phyloP scores from a whole-genome alignment of 2,329 filamentous ascomycete species.

The Byssothecium circinans region DNA sequence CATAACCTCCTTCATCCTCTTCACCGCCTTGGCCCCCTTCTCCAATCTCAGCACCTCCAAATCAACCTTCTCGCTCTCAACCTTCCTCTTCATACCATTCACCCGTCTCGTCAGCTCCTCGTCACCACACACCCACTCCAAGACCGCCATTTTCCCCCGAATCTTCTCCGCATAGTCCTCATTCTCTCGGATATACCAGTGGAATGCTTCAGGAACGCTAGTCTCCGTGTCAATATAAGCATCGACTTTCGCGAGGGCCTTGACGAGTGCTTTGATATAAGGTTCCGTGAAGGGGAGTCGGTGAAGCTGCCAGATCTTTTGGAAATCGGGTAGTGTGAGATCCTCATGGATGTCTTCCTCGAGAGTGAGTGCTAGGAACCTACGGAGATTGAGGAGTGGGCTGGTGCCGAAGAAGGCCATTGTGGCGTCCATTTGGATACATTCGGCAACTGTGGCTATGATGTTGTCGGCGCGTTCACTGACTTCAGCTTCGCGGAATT shows the following conservation, averaged over 20 bases:
- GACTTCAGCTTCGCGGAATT: slow-evolving; percentile 9
- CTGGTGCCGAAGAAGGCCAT: slow-evolving; percentile 10
- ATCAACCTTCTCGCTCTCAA: background rate
- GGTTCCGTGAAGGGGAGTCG: slow-evolving; percentile 13
- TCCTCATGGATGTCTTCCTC: background rate
- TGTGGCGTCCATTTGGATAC: slow-evolving; percentile 6
- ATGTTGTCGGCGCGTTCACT: background rate
- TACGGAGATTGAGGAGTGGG: background rate
- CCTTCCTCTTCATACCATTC: background rate
- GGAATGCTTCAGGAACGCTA: background rate
- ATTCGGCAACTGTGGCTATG: background rate
- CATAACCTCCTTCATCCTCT: background rate
- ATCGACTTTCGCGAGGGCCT: background rate
- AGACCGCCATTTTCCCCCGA: background rate
- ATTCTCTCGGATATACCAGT: background rate
- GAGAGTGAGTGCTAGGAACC: slow-evolving; percentile 1
- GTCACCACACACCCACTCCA: slow-evolving; percentile 7
- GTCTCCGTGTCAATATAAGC: background rate
- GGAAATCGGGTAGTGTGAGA: background rate
- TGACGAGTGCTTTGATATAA: slow-evolving; percentile 7
- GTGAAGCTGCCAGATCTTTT: slow-evolving; percentile 8
- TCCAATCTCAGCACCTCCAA: background rate
- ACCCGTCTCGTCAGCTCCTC: slow-evolving; percentile 5
- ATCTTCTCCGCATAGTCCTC: background rate
- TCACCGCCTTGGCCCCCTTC: background rate